Conservation (phyloP, 768 basidiomycete genomes). For the Serendipita sp. region DNA sequence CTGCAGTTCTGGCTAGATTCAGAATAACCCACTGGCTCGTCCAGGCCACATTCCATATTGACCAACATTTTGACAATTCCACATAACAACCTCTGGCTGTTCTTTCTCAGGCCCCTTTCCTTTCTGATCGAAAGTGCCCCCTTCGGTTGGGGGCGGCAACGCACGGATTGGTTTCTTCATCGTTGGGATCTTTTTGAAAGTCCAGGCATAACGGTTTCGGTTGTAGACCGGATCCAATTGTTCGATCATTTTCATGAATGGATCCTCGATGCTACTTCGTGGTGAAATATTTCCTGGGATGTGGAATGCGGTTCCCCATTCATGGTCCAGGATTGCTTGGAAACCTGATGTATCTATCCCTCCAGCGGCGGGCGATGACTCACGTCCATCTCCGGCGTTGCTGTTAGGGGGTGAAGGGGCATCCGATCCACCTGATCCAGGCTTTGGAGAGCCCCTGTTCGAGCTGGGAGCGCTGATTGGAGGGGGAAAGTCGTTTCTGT, state of each 20-base stretch:
- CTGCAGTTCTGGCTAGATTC: background rate
- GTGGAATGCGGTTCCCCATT: constrained; percentile 4
- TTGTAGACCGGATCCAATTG: constrained; percentile 4
- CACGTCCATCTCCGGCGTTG: background rate
- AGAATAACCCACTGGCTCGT: background rate
- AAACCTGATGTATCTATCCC: background rate
- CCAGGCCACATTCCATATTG: constrained; percentile 5
- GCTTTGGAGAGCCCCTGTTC: background rate
- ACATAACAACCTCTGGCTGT: constrained; percentile 1
- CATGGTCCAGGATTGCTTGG: constrained; percentile 1
- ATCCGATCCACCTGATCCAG: background rate
- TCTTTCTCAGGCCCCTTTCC: background rate
- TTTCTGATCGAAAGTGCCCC: background rate
- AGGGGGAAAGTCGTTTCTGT: background rate
- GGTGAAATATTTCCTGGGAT: constrained; percentile 5
- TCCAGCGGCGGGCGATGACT: background rate
- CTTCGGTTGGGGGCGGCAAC: background rate
- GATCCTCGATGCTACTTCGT: constrained; percentile 1
- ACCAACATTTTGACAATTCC: constrained; percentile 4
- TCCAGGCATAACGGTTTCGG: constrained; percentile 1
- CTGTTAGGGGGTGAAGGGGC: background rate
- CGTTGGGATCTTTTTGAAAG: background rate
- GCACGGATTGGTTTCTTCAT: background rate
- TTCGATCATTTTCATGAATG: constrained; percentile 5
- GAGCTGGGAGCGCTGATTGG: background rate